Conservation (phyloP, 495 filamentous ascomycete species). For the Emericellopsis terricola region DNA sequence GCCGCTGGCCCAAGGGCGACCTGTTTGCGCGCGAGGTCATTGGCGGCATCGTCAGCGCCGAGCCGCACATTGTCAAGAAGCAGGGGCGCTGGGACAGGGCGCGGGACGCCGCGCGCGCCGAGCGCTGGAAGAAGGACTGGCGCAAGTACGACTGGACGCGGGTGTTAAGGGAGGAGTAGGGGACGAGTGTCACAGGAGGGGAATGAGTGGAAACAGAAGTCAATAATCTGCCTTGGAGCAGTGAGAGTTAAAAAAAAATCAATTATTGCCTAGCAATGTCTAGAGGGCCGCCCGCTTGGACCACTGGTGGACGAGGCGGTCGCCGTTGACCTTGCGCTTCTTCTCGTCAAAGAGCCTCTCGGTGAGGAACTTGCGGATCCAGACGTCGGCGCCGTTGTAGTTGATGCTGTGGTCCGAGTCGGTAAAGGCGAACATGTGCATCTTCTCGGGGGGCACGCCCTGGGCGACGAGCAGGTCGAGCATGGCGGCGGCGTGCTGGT, state of each 20-base stretch:
- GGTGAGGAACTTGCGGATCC: conserved; percentile 34
- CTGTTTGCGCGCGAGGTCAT: conserved; percentile 84
- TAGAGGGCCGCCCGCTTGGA: conserved; percentile 13
- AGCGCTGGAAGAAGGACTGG: conserved; percentile 72
- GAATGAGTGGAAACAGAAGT: too few relatives aligned
- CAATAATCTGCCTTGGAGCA: too few relatives aligned
- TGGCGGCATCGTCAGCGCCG: conserved; percentile 82
- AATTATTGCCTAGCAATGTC: too few relatives aligned
- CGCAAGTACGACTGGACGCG: conserved; percentile 92
- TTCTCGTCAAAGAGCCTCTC: conserved; percentile 29
- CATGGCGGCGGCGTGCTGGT: conserved; percentile 34
- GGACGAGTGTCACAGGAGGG: too few relatives aligned
- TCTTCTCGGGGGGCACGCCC: conserved; percentile 30
- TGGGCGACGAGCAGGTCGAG: conserved; percentile 30
- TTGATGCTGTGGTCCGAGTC: conserved; percentile 34
- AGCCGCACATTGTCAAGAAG: conserved; percentile 68
- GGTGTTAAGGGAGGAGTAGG: conserved; percentile 35
- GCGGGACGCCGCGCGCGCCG: conserved; percentile 43
- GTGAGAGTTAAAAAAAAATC: too few relatives aligned
- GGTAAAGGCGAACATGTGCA: conserved; percentile 32
- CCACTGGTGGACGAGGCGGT: conserved; percentile 22
- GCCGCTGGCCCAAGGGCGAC: conserved; percentile 82
- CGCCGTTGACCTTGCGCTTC: conserved; percentile 12
- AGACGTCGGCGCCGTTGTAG: conserved; percentile 24
- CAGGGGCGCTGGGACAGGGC: conserved; percentile 75